Base-by-base conservation (phyloP, 2,329 filamentous ascomycete genomes). In the Fusarium anthophilum region DNA sequence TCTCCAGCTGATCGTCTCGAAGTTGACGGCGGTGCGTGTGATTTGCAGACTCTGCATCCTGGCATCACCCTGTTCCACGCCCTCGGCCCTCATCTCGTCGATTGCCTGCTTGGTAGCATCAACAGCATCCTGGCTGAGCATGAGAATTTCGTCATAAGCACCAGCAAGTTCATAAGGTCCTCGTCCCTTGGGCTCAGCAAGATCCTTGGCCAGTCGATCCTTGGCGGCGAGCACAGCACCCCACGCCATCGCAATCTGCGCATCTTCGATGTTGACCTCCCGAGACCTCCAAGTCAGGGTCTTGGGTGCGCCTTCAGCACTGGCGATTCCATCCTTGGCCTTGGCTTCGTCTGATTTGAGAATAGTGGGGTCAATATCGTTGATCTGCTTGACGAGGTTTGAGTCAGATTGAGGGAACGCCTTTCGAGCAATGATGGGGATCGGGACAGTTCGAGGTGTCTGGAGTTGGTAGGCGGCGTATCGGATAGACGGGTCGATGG, bases 391-490 rank as follows among this genome's bases (percentile, higher is more conserved):
- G 2, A 93, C 88, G 20, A 98, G 84, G 14, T 87, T 82, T 4
- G 84, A 79, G 69, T 94, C 88, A 30, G 90, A 88, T 17, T 86
- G 85, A 4, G 94, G 92, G 76, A 98, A 98, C 69, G 92, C 91
- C 74, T 93, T 92, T 76, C 91, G 91, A 6, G 94, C 93, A 73
- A 98, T 93, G 13, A 91, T 89, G 2, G 92, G 88, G 55, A 98
- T 92, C 6, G 95, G 92, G 61, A 95, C 90, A 5, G 95, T 98
- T 48, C 96, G 91, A 1, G 96, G 93, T 38, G 97, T 90, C 81
- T 96, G 93, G 80, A 95, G 88, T 82, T 98, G 95, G 81, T 98
- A 98, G 24, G 96, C 95, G 41, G 95, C 95, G 82, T 97, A 98
- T 72, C 96, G 92, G 78, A 99, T 94, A 71, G 95, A 97, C 5